Conservation (phyloP, 371 early-diverging fungal species). For the Mortierella sp. region DNA sequence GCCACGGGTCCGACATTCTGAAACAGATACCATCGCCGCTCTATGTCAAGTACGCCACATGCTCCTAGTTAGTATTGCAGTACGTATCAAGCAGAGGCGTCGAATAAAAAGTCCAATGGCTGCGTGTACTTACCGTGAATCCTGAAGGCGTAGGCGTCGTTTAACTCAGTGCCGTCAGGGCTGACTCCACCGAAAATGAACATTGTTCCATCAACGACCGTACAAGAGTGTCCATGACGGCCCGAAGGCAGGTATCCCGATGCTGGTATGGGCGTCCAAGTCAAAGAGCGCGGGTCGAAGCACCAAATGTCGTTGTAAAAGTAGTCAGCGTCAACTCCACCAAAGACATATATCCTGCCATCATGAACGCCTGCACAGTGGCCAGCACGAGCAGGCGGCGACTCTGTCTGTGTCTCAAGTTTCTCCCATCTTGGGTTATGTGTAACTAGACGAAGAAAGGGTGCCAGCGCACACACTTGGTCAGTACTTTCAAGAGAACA, state of each 20-base stretch:
- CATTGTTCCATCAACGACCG: constrained; percentile 76
- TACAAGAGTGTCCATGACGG: constrained; percentile 73
- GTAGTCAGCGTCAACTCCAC: constrained; percentile 76
- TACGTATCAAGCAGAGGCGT: not conserved
- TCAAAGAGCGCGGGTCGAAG: constrained; percentile 66
- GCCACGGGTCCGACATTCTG: constrained; percentile 79
- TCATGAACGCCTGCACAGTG: constrained; percentile 68
- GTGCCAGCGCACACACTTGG: not conserved
- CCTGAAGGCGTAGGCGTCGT: constrained; percentile 80
- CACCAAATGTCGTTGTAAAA: constrained; percentile 83
- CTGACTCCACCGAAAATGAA: constrained; percentile 81
- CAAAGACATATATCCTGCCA: constrained; percentile 75
- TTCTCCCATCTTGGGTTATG: constrained; percentile 69
- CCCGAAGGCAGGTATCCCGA: constrained; percentile 75
- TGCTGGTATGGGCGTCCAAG: constrained; percentile 74
- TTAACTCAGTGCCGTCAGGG: constrained; percentile 66
- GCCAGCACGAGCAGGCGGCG: constrained; percentile 67
- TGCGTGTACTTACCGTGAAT: constrained; percentile 62
- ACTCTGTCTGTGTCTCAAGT: constrained; percentile 60
- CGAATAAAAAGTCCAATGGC: not conserved
- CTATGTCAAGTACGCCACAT: constrained; percentile 38
- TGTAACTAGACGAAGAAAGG: constrained; percentile 28
- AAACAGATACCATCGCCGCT: constrained; percentile 82
- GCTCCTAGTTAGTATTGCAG: too few relatives aligned
- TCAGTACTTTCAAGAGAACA: not conserved